Evolutionary conservation across 1,284 basidiomycete genomes (phyloP).

Genomic region (Dichomitus squalens): DNA sequence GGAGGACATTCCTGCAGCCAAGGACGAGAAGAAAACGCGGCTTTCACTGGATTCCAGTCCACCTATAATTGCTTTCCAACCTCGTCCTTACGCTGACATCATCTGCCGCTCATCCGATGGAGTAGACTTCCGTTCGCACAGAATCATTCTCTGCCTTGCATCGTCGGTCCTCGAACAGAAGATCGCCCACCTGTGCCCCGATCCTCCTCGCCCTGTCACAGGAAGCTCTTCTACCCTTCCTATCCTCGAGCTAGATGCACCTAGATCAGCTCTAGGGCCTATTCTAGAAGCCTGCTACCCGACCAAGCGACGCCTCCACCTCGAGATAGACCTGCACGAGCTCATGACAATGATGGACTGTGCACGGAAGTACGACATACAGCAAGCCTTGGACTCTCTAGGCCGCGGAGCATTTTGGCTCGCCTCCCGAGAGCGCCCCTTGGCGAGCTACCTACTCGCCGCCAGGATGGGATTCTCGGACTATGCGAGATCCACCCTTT

Average conservation of each 20-base stretch:
- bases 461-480: neutral
- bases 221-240: neutral
- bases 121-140: constrained; percentile 1
- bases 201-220: neutral
- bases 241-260: constrained; percentile 1
- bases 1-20: neutral
- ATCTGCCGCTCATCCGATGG: constrained; percentile 9
- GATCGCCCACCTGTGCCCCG: neutral
- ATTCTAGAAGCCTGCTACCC: constrained; percentile 7
- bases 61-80: neutral
- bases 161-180: constrained; percentile 1
- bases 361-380: constrained; percentile 1
- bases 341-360: neutral
- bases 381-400: neutral
- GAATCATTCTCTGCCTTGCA: constrained; percentile 5
- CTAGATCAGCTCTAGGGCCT: neutral
- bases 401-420: neutral
- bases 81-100: constrained; percentile 11
- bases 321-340: neutral
- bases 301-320: neutral
- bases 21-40: neutral
- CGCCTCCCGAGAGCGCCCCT: neutral
- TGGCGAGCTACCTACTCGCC: constrained; percentile 1
- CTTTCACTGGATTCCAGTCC: neutral
- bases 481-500: neutral